phyloP scores from a whole-genome alignment of 2,329 filamentous ascomycete species.

The Nannizziopsis arthrosporioides region DNA sequence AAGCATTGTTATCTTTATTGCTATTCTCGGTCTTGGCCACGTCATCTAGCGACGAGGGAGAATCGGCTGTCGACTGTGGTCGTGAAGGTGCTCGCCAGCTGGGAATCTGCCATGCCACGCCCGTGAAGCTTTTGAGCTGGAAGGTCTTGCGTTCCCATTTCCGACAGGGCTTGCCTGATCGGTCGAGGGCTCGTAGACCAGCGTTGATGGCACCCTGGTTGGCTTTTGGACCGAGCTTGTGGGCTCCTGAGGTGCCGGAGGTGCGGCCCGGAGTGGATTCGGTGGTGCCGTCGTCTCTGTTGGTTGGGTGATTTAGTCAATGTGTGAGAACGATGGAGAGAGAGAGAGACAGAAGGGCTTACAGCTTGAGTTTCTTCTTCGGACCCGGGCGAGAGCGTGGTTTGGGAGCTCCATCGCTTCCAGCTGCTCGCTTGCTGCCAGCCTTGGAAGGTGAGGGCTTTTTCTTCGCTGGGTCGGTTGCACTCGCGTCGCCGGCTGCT shows the following conservation, averaged over 20 bases:
- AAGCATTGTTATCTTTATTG: constrained; percentile 44
- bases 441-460: constrained; percentile 54
- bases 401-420: constrained; percentile 53
- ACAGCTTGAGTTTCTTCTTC: constrained; percentile 93
- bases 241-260: constrained; percentile 43
- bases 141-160: constrained; percentile 81
- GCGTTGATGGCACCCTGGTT: constrained; percentile 98
- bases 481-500: constrained; percentile 30
- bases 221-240: constrained; percentile 90
- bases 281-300: constrained; percentile 41
- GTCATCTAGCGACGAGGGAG: constrained; percentile 43
- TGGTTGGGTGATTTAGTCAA: constrained; percentile 5
- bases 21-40: constrained; percentile 43
- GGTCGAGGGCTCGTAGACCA: constrained; percentile 82
- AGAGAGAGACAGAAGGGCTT: constrained; percentile 32
- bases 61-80: constrained; percentile 39
- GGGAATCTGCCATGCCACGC: constrained; percentile 66
- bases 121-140: constrained; percentile 83
- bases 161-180: constrained; percentile 80
- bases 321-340: background rate
- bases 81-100: constrained; percentile 63
- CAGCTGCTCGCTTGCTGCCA: constrained; percentile 47
- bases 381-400: constrained; percentile 78
- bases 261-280: constrained; percentile 28
- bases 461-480: constrained; percentile 31